These are phyloP conservation scores for Miscanthus lutarioriparius DNA, from an alignment of 176 grass and related monocot genomes.

Conservation along the genomic window DNA sequence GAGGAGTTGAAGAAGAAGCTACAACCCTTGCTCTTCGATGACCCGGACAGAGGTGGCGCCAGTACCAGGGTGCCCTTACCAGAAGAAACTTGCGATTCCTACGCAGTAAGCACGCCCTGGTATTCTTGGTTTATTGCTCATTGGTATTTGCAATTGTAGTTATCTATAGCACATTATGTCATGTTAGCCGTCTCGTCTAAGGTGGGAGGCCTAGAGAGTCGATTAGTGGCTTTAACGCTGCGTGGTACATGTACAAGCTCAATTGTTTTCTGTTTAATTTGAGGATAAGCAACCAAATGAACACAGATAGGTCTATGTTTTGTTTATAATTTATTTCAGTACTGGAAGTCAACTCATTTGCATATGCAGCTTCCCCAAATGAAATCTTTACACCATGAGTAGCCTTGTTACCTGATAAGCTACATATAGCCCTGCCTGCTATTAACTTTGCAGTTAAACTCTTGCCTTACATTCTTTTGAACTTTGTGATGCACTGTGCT, in stretches of 20 bases:
- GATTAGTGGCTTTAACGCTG: neutral
- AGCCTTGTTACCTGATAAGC: neutral
- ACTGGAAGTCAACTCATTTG: neutral
- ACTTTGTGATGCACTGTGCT: neutral
- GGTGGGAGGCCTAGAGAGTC: neutral
- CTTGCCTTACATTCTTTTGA: neutral
- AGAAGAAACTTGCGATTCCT: slow-evolving; percentile 65
- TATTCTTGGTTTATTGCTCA: neutral
- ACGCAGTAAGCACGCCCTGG: slow-evolving; percentile 42
- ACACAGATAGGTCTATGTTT: neutral
- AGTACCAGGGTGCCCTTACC: slow-evolving; percentile 39
- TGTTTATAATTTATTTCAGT: slow-evolving; percentile 1
- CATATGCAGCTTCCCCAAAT: neutral
- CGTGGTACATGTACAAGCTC: neutral
- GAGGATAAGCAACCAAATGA: slow-evolving; percentile 9
- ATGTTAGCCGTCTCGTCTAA: neutral
- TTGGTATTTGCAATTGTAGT: neutral
- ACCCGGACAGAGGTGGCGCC: slow-evolving; percentile 37
- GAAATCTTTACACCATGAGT: neutral
- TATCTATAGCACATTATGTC: neutral
- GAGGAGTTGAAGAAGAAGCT: slow-evolving; percentile 93
- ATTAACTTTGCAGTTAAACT: neutral
- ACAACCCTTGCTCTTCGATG: slow-evolving; percentile 75
- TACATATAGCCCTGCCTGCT: neutral
- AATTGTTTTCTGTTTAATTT: neutral